A percentile compares a stretch with the other conserved stretches of the same genome.
Evolutionary conservation across 2,329 filamentous ascomycete species (phyloP).

Genomic region (Neofusicoccum parvum): DNA sequence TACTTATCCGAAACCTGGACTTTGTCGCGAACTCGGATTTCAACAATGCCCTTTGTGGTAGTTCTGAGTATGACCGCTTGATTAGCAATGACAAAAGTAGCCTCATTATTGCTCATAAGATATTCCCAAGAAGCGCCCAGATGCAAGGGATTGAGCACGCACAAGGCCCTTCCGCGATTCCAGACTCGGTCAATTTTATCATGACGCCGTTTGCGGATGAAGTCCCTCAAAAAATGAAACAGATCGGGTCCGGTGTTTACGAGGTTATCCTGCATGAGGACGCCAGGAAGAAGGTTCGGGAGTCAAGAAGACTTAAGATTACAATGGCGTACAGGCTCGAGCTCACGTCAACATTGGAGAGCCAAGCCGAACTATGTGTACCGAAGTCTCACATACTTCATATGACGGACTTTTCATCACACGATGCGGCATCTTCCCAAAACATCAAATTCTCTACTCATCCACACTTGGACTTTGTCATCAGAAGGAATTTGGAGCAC

Average conservation of each 20-base stretch:
- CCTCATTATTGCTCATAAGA: not conserved
- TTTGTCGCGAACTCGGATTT: not conserved
- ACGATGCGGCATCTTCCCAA: not conserved
- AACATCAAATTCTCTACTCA: not conserved
- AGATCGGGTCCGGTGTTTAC: not conserved
- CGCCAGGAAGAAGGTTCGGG: not conserved
- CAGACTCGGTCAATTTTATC: not conserved
- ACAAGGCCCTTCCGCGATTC: too few species aligned
- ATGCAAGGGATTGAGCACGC: too few species aligned
- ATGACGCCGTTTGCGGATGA: not conserved
- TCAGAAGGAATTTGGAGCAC: slow-evolving; percentile 20
- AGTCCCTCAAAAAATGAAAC: not conserved
- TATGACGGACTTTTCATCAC: not conserved
- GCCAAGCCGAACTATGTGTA: not conserved
- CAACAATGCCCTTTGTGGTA: not conserved
- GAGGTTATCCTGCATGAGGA: not conserved
- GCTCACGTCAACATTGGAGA: too few species aligned
- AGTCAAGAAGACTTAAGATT: not conserved
- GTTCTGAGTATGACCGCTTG: not conserved
- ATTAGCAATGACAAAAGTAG: too few species aligned
- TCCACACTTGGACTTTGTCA: slow-evolving; percentile 16
- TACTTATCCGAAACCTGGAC: not conserved
- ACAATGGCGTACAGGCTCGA: not conserved
- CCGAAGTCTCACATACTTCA: not conserved
- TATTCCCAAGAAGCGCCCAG: too few species aligned